A percentile compares a stretch with the other conserved stretches of the same genome.
These are phyloP conservation scores for Craterostigma plantagineum DNA, from an alignment of 257 asterid genomes.

Conservation along the genomic window DNA sequence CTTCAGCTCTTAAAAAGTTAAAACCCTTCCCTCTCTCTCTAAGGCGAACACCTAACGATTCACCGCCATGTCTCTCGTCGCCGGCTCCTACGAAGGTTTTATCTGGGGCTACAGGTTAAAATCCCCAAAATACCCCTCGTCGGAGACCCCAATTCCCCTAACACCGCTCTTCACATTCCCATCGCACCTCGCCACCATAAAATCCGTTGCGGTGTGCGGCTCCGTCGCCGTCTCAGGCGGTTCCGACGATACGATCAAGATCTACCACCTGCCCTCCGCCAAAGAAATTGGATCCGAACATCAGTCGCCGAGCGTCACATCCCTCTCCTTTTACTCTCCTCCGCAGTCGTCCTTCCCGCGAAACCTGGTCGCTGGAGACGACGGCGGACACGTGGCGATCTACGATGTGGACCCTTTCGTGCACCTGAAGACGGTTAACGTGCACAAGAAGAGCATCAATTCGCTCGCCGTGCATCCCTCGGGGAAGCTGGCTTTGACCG, in stretches of 20 bases:
- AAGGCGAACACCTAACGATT: no score
- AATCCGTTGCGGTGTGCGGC: slow-evolving; percentile 72
- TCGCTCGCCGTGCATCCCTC: slow-evolving; percentile 67
- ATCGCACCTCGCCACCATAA: slow-evolving; percentile 80
- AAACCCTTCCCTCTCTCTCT: background rate
- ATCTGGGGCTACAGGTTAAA: slow-evolving; percentile 77
- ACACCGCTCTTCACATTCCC: slow-evolving; percentile 78
- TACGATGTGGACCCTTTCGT: slow-evolving; percentile 88
- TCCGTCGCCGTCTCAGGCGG: slow-evolving; percentile 88
- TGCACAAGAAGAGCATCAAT: slow-evolving; percentile 52
- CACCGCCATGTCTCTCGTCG: slow-evolving; percentile 42
- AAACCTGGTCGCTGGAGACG: slow-evolving; percentile 55
- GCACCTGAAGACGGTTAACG: slow-evolving; percentile 50
- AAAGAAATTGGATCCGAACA: slow-evolving; percentile 71
- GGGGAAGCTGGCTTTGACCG: slow-evolving; percentile 64
- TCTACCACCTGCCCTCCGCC: slow-evolving; percentile 71
- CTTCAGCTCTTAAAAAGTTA: background rate
- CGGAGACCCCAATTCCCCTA: slow-evolving; percentile 11
- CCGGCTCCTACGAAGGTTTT: slow-evolving; percentile 94
- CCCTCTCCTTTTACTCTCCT: slow-evolving; percentile 65
- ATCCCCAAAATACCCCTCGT: slow-evolving; percentile 11
- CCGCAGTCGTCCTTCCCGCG: slow-evolving; percentile 52
- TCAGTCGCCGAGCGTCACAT: slow-evolving; percentile 52
- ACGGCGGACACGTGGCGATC: slow-evolving; percentile 49
- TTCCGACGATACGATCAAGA: slow-evolving; percentile 81